Conservation (phyloP, 2,329 filamentous ascomycete genomes). For the Trichophyton schoenleinii region DNA sequence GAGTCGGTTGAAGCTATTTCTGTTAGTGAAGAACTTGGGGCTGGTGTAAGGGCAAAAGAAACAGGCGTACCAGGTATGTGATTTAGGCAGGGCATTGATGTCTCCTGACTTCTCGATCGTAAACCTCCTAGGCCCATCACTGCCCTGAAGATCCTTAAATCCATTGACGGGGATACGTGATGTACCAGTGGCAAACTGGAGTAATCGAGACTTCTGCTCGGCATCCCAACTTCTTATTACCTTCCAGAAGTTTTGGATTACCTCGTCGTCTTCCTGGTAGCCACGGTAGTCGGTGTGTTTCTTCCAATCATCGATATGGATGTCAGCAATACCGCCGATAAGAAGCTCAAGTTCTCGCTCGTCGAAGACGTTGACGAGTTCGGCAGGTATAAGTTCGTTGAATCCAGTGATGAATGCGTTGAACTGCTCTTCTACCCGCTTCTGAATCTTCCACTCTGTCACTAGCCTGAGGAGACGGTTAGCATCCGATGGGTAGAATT, state of each 20-base stretch:
- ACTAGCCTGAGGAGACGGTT: constrained; percentile 50
- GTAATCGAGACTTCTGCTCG: constrained; percentile 88
- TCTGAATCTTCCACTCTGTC: constrained; percentile 98
- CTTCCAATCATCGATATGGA: constrained; percentile 99
- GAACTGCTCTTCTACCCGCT: constrained; percentile 96
- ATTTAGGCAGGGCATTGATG: constrained; percentile 79
- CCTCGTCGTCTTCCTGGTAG: constrained; percentile 94
- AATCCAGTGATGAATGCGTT: constrained; percentile 95
- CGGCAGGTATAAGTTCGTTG: constrained; percentile 90
- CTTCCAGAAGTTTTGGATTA: constrained; percentile 98
- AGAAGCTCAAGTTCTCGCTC: constrained; percentile 92
- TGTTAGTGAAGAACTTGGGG: background rate
- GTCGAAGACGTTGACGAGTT: constrained; percentile 96
- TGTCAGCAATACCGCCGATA: constrained; percentile 98
- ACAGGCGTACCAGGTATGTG: constrained; percentile 78
- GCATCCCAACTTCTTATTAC: constrained; percentile 89
- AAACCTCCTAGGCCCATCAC: constrained; percentile 85
- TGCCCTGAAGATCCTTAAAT: constrained; percentile 97
- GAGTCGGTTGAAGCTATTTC: constrained; percentile 78
- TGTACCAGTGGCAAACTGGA: constrained; percentile 96
- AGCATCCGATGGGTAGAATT: background rate
- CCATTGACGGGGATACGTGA: constrained; percentile 97
- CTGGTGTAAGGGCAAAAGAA: background rate
- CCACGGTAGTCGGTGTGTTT: constrained; percentile 99
- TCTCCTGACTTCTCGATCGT: constrained; percentile 98